A percentile compares a stretch with the other conserved stretches of the same genome.
Evolutionary conservation across 2,329 filamentous ascomycete genomes (phyloP).

Genomic region (Myriosclerotinia curreyana): DNA sequence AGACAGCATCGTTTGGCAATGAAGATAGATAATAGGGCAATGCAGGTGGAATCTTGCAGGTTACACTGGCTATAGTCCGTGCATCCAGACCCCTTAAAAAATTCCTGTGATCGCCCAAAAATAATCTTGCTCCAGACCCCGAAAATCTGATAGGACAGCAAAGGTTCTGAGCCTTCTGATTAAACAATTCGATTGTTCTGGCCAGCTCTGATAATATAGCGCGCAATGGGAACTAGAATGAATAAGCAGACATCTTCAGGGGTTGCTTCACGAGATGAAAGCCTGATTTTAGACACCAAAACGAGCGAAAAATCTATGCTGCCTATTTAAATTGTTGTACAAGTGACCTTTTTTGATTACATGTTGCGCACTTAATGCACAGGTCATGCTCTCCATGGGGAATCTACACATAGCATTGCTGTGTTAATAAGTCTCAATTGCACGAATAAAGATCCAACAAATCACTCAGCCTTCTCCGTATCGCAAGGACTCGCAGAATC

Average conservation of each 20-base stretch:
- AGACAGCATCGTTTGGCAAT: not conserved
- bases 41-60: not conserved
- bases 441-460: not conserved
- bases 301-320: not conserved
- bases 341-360: not conserved
- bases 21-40: not conserved
- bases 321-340: conserved; percentile 6
- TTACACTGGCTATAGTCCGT: not conserved
- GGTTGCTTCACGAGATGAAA: not conserved
- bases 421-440: not conserved
- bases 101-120: not conserved
- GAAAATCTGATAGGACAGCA: not conserved
- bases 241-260: not conserved
- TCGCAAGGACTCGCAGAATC: conserved; percentile 3
- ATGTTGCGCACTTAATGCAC: not conserved
- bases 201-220: not conserved
- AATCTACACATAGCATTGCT: not conserved
- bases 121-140: not conserved
- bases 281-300: not conserved
- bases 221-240: not conserved
- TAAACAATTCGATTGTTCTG: conserved; percentile 8
- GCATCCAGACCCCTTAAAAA: too few relatives aligned
- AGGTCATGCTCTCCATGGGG: conserved; percentile 1
- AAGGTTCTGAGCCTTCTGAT: too few relatives aligned
- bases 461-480: conserved; percentile 1